A percentile compares a stretch with the other conserved stretches of the same genome.
phyloP scores from a whole-genome alignment of 2,329 filamentous ascomycete genomes.

The Keithomyces neogunnii region DNA sequence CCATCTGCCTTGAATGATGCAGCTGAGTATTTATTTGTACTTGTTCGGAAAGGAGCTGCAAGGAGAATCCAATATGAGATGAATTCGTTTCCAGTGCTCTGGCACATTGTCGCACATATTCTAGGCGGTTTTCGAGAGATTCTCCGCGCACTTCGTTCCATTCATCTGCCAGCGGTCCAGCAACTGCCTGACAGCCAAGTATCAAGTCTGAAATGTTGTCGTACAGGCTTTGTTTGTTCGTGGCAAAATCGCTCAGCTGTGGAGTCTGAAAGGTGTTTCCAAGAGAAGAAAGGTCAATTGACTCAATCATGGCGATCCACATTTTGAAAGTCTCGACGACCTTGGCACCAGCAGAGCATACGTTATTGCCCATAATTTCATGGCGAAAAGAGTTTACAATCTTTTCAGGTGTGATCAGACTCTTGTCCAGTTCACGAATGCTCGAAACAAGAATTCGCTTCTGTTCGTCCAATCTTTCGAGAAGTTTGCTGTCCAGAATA shows the following conservation, averaged over 20 bases:
- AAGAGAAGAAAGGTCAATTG: constrained; percentile 76
- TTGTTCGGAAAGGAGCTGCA: constrained; percentile 80
- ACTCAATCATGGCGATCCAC: constrained; percentile 86
- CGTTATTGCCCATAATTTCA: constrained; percentile 68
- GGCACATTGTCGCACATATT: constrained; percentile 67
- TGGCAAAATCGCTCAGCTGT: constrained; percentile 76
- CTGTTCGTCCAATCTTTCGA: constrained; percentile 79
- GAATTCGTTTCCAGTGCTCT: constrained; percentile 79
- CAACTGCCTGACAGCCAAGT: constrained; percentile 81
- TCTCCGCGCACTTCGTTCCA: constrained; percentile 91
- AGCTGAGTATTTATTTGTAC: constrained; percentile 49
- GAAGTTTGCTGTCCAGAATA: constrained; percentile 64
- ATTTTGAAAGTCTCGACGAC: constrained; percentile 84
- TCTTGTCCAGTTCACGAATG: constrained; percentile 81
- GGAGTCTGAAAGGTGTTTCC: constrained; percentile 74
- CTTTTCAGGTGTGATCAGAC: constrained; percentile 68
- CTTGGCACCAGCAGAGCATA: constrained; percentile 69
- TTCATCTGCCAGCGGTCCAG: constrained; percentile 84
- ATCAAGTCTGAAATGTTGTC: constrained; percentile 88
- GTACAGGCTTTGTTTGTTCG: constrained; percentile 88
- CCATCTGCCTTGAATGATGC: constrained; percentile 24
- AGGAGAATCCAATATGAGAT: constrained; percentile 77
- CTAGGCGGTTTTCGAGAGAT: constrained; percentile 77
- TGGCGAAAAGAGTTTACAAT: constrained; percentile 73
- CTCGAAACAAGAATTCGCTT: constrained; percentile 79